phyloP scores from a whole-genome alignment of 2,329 filamentous ascomycete species.

The Epichloe glyceriae region DNA sequence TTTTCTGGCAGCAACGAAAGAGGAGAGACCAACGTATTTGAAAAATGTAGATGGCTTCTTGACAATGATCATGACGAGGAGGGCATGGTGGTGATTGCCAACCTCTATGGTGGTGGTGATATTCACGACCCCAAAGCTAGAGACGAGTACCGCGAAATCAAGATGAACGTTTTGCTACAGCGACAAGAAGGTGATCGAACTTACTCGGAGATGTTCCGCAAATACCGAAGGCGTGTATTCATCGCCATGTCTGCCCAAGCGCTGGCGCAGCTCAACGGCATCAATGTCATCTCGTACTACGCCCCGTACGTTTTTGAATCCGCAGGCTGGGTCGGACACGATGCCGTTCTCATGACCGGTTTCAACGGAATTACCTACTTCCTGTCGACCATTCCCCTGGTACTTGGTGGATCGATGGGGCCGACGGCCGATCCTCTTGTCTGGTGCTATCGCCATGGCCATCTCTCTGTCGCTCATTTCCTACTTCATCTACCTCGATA shows the following conservation, averaged over 20 bases:
- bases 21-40: background rate
- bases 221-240: constrained; percentile 83
- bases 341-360: constrained; percentile 92
- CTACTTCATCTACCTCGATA: constrained; percentile 87
- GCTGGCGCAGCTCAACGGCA: constrained; percentile 91
- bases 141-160: constrained; percentile 96
- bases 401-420: constrained; percentile 92
- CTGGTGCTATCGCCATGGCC: constrained; percentile 80
- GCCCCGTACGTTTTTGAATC: constrained; percentile 93
- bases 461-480: constrained; percentile 80
- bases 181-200: constrained; percentile 90
- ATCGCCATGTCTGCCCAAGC: constrained; percentile 98
- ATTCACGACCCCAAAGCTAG: constrained; percentile 86
- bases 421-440: constrained; percentile 76
- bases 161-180: constrained; percentile 89
- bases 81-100: constrained; percentile 95
- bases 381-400: constrained; percentile 88
- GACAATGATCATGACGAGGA: constrained; percentile 98
- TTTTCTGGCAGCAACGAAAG: background rate
- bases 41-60: constrained; percentile 64
- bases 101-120: constrained; percentile 89
- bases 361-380: constrained; percentile 88
- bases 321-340: constrained; percentile 84
- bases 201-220: constrained; percentile 87
- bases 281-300: constrained; percentile 99